A percentile compares a stretch with the other conserved stretches of the same genome.
phyloP scores from a whole-genome alignment of 2,329 filamentous ascomycete species.

The Aspergillus eucalypticola region DNA sequence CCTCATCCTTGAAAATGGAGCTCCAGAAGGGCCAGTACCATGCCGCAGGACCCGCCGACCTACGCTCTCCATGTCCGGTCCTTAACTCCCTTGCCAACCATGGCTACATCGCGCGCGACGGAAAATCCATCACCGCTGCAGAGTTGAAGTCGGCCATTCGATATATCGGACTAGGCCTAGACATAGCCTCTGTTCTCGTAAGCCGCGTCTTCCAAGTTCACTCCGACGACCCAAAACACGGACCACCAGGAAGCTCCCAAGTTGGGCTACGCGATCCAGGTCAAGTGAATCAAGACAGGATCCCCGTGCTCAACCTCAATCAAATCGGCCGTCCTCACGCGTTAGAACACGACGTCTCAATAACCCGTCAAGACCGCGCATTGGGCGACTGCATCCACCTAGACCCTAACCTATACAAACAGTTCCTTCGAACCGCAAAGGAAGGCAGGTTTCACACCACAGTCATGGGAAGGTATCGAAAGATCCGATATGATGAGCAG shows the following conservation, averaged over 20 bases:
- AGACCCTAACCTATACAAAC: constrained; percentile 7
- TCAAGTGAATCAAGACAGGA: constrained; percentile 12
- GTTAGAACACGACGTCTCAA: constrained; percentile 20
- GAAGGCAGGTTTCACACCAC: neutral
- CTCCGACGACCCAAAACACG: constrained; percentile 11
- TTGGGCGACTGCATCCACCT: constrained; percentile 16
- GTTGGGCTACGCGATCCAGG: constrained; percentile 16
- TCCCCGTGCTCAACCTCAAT: constrained; percentile 16
- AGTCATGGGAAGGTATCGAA: constrained; percentile 14
- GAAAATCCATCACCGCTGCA: constrained; percentile 15
- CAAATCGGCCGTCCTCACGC: constrained; percentile 19
- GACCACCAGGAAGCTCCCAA: constrained; percentile 3
- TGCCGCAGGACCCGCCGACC: constrained; percentile 7
- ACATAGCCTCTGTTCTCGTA: constrained; percentile 7
- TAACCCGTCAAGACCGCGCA: constrained; percentile 20
- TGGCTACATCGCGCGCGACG: constrained; percentile 17
- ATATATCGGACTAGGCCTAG: constrained; percentile 13
- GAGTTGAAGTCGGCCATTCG: constrained; percentile 14
- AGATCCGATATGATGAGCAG: constrained; percentile 13
- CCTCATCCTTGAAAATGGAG: neutral
- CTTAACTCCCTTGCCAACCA: constrained; percentile 23
- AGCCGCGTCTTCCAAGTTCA: constrained; percentile 16
- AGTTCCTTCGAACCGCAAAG: neutral
- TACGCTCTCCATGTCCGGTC: constrained; percentile 18
- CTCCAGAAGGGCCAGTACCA: constrained; percentile 9